Conservation (phyloP, 1,284 basidiomycete genomes). For the Melampsora americana region DNA sequence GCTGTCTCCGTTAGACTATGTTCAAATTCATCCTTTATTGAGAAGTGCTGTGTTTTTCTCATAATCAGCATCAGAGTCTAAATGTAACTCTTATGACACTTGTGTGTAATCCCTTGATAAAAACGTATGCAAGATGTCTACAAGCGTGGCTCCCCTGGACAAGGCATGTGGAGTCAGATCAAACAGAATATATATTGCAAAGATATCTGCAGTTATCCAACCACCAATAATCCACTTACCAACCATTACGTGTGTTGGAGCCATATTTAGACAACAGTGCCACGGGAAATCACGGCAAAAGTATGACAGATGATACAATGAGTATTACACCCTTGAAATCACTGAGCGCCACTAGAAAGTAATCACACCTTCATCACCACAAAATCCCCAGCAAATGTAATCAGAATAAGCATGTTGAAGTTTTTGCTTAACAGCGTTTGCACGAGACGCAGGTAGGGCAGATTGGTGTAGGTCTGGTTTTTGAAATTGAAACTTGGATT, state of each 20-base stretch:
- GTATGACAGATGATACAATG: not conserved
- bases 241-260: conserved; percentile 39
- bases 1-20: conserved; percentile 15
- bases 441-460: conserved; percentile 2
- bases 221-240: conserved; percentile 1
- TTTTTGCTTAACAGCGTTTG: conserved; percentile 15
- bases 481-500: conserved; percentile 16
- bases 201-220: too few species aligned
- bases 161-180: not conserved
- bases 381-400: conserved; percentile 29
- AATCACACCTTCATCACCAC: conserved; percentile 27
- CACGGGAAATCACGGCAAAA: not conserved
- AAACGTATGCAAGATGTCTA: conserved; percentile 31
- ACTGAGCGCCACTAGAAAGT: not conserved
- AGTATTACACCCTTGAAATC: too few species aligned
- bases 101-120: conserved; percentile 29
- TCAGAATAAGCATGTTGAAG: conserved; percentile 29
- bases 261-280: conserved; percentile 17
- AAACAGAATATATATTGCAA: not conserved
- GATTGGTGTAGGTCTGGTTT: conserved; percentile 16
- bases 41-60: too few species aligned
- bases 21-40: conserved; percentile 17
- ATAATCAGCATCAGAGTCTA: not conserved
- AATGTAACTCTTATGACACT: not conserved
- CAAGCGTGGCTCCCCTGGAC: conserved; percentile 31